phyloP scores from a whole-genome alignment of 2,329 filamentous ascomycete species.

The Talaromyces sp. region DNA sequence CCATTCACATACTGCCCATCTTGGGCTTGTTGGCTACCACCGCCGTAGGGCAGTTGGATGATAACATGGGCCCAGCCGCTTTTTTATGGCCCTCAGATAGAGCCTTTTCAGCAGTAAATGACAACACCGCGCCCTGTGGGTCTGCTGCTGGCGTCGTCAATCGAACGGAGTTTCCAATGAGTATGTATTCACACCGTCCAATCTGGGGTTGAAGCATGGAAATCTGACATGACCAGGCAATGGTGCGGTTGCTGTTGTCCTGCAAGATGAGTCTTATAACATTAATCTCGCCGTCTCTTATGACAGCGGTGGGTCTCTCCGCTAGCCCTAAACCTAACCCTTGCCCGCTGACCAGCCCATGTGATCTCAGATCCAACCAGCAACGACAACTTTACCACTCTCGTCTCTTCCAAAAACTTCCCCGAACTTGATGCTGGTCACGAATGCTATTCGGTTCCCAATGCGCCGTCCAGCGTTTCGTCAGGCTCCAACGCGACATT shows the following conservation, averaged over 20 bases:
- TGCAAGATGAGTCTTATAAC: conserved; percentile 54
- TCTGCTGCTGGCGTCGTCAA: conserved; percentile 44
- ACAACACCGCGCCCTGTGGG: conserved; percentile 56
- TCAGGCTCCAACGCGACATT: conserved; percentile 42
- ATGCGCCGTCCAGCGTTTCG: conserved; percentile 25
- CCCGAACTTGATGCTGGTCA: conserved; percentile 39
- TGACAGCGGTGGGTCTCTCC: conserved; percentile 37
- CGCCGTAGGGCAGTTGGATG: conserved; percentile 15
- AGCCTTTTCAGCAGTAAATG: conserved; percentile 49
- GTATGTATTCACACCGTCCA: conserved; percentile 23
- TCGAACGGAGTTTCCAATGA: conserved; percentile 53
- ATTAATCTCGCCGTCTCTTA: conserved; percentile 52
- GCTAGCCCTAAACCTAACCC: not conserved
- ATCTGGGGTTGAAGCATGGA: not conserved
- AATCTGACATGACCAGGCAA: conserved; percentile 34
- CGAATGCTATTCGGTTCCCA: conserved; percentile 40
- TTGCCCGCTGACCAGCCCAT: not conserved
- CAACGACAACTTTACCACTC: conserved; percentile 35
- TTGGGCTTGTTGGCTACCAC: conserved; percentile 6
- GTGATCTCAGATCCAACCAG: conserved; percentile 30
- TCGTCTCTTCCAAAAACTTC: conserved; percentile 27
- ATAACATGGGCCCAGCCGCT: conserved; percentile 51
- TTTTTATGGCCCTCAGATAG: conserved; percentile 59
- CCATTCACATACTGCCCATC: not conserved
- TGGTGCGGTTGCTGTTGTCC: conserved; percentile 51